These are phyloP conservation scores for Boletales sp. DNA, from an alignment of 768 basidiomycete genomes.

Conservation along the genomic window DNA sequence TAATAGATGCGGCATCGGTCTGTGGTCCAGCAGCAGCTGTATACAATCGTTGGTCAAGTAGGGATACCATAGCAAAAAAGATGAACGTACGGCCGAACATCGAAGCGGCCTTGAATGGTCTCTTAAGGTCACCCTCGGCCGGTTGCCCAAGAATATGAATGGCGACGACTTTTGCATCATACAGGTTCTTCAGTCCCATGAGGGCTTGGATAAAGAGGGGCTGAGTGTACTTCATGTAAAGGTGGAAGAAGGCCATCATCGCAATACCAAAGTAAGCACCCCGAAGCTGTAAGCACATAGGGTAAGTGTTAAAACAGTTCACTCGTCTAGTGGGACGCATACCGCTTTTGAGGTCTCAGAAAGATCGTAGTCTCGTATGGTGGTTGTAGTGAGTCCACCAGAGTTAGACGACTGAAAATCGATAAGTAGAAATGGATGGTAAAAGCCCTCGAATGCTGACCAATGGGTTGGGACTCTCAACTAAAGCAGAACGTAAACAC, in stretches of 20 bases:
- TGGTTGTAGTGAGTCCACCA: slow-evolving; percentile 82
- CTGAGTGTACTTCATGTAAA: slow-evolving; percentile 94
- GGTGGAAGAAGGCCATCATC: slow-evolving; percentile 90
- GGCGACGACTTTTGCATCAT: slow-evolving; percentile 80
- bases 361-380: slow-evolving; percentile 91
- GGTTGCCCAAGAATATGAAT: slow-evolving; percentile 79
- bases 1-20: slow-evolving; percentile 82
- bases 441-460: slow-evolving; percentile 35
- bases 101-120: slow-evolving; percentile 80
- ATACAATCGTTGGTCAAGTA: slow-evolving; percentile 1
- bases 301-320: neutral
- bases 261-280: slow-evolving; percentile 70
- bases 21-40: slow-evolving; percentile 61
- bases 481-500: slow-evolving; percentile 34
- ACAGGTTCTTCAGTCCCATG: slow-evolving; percentile 90
- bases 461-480: slow-evolving; percentile 75
- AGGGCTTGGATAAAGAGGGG: slow-evolving; percentile 93
- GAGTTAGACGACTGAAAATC: slow-evolving; percentile 52
- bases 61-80: neutral
- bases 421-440: neutral
- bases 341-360: slow-evolving; percentile 81
- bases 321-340: slow-evolving; percentile 32
- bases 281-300: slow-evolving; percentile 43
- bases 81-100: slow-evolving; percentile 63
- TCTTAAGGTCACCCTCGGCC: slow-evolving; percentile 81